phyloP scores from a whole-genome alignment of 2,329 filamentous ascomycete species.

The Chrysoporthe deuterocubensis region DNA sequence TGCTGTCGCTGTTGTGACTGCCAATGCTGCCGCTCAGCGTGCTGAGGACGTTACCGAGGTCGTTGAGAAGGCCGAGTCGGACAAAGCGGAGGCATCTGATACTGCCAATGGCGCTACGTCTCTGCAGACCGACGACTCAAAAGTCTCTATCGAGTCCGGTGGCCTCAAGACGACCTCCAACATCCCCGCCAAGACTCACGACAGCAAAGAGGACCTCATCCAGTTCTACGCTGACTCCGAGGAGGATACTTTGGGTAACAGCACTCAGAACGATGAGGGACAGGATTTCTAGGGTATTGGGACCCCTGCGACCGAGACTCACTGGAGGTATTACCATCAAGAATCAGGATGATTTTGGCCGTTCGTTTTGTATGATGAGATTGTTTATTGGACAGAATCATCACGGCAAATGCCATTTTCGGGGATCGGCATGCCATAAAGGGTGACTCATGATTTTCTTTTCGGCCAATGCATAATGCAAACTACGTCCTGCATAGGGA shows the following conservation, averaged over 20 bases:
- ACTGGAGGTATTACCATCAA: too few species aligned
- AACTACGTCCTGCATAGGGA: background rate
- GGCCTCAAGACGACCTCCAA: conserved; percentile 15
- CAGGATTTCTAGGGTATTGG: background rate
- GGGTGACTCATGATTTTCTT: background rate
- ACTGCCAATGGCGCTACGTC: background rate
- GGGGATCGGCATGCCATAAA: background rate
- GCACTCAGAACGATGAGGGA: conserved; percentile 12
- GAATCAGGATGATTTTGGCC: background rate
- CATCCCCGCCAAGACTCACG: conserved; percentile 2
- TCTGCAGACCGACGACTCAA: conserved; percentile 7
- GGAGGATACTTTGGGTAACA: background rate
- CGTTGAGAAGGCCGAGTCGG: background rate
- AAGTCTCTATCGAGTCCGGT: background rate
- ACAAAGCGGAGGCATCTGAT: background rate
- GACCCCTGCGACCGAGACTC: background rate
- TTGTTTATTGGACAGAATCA: conserved; percentile 22
- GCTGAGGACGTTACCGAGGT: background rate
- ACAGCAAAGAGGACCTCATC: conserved; percentile 26
- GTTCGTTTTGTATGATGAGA: background rate
- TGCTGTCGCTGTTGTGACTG: background rate
- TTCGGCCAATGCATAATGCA: background rate
- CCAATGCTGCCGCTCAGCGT: background rate
- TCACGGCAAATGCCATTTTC: background rate
- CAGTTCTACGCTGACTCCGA: conserved; percentile 15